These are phyloP conservation scores for Metschnikowia bowlesiae DNA, from an alignment of 805 yeast species.

Conservation along the genomic window DNA sequence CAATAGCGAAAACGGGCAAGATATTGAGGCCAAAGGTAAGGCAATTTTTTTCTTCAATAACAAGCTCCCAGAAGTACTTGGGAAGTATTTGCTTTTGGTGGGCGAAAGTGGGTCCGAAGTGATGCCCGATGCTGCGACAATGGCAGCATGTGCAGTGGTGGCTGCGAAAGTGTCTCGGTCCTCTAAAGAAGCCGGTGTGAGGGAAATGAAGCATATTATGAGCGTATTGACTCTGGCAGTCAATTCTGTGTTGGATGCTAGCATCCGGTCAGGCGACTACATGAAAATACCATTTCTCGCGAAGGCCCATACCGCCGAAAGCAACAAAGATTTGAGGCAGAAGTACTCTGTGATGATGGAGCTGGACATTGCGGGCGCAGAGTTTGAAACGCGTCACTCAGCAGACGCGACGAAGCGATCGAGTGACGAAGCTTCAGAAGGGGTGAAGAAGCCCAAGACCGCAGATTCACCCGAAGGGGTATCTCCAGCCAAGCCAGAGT, in stretches of 20 bases:
- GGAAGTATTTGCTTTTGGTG: conserved; percentile 35
- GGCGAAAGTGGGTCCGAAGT: conserved; percentile 30
- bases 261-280: conserved; percentile 10
- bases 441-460: neutral
- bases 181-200: conserved; percentile 1
- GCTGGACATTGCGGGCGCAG: neutral
- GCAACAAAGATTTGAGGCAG: neutral
- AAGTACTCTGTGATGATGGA: conserved; percentile 1
- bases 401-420: neutral
- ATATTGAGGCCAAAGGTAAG: neutral
- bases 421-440: neutral
- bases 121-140: conserved; percentile 26
- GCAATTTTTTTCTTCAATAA: conserved; percentile 20
- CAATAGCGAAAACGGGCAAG: neutral
- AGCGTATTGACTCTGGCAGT: conserved; percentile 10
- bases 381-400: neutral
- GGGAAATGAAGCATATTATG: conserved; percentile 5
- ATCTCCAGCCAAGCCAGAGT: neutral
- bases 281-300: conserved; percentile 12
- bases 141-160: conserved; percentile 23
- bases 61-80: conserved; percentile 22
- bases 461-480: neutral
- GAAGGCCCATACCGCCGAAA: conserved; percentile 1
- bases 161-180: conserved; percentile 15
- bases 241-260: conserved; percentile 9